phyloP scores from a whole-genome alignment of 2,329 filamentous ascomycete species.

The Fusarium tjaetaba region DNA sequence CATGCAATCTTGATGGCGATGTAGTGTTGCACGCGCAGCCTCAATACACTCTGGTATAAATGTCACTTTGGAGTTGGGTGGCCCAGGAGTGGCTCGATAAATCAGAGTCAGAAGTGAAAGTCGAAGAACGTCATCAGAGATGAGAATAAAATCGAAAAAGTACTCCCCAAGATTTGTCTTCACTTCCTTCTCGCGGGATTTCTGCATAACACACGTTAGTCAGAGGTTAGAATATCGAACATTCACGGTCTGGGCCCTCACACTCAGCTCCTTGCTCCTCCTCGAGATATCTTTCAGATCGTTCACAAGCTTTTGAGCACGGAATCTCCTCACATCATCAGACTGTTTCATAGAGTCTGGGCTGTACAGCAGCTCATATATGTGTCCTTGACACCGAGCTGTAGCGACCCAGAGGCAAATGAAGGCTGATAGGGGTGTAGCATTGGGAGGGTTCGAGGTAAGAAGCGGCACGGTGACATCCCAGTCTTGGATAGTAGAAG shows the following conservation, averaged over 20 bases:
- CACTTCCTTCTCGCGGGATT: conserved; percentile 39
- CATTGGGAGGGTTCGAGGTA: conserved; percentile 46
- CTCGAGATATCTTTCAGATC: conserved; percentile 46
- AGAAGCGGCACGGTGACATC: conserved; percentile 59
- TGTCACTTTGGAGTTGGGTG: conserved; percentile 44
- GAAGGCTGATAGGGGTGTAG: conserved; percentile 44
- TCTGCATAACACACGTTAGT: conserved; percentile 15
- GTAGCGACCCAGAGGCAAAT: conserved; percentile 61
- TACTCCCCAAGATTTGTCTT: conserved; percentile 40
- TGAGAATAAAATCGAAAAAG: conserved; percentile 49
- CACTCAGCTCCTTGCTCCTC: conserved; percentile 23
- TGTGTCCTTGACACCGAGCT: conserved; percentile 64
- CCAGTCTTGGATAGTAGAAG: conserved; percentile 65
- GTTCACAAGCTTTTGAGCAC: conserved; percentile 46
- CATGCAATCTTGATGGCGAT: conserved; percentile 54
- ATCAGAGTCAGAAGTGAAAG: conserved; percentile 54
- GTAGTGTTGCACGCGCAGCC: conserved; percentile 53
- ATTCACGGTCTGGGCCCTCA: conserved; percentile 7
- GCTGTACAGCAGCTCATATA: conserved; percentile 65
- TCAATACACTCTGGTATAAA: conserved; percentile 56
- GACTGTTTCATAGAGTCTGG: conserved; percentile 52
- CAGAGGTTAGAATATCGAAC: not conserved
- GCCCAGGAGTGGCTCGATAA: conserved; percentile 53
- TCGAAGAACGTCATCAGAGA: conserved; percentile 55
- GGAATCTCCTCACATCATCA: conserved; percentile 46